Conservation (phyloP, 2,329 filamentous ascomycete genomes). For the Claviceps maximensis region DNA sequence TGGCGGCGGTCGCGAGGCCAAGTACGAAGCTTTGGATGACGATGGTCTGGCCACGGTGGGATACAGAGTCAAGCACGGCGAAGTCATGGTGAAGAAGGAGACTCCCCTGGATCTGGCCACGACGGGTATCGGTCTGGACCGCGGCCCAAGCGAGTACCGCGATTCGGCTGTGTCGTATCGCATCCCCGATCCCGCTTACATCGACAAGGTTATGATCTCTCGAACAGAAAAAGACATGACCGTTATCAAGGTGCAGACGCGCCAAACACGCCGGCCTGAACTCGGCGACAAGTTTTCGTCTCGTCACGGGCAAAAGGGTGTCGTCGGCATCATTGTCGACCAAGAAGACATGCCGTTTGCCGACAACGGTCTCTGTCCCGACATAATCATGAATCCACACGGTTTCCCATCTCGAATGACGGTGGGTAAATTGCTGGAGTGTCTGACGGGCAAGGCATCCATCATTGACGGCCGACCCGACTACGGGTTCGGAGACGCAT, state of each 20-base stretch:
- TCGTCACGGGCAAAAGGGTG: constrained; percentile 94
- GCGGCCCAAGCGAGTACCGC: constrained; percentile 48
- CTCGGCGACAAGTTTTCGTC: constrained; percentile 98
- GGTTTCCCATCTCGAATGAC: constrained; percentile 99
- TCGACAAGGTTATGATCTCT: constrained; percentile 93
- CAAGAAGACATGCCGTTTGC: constrained; percentile 96
- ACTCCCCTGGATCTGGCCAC: constrained; percentile 66
- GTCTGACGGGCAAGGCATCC: constrained; percentile 86
- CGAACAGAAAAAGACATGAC: constrained; percentile 76
- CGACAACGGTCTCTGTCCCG: constrained; percentile 79
- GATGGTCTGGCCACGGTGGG: constrained; percentile 87
- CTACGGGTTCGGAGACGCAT: constrained; percentile 67
- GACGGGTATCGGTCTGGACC: constrained; percentile 56
- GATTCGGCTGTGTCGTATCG: constrained; percentile 66
- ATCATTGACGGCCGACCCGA: constrained; percentile 74
- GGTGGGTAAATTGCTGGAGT: constrained; percentile 92
- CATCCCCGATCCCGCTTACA: constrained; percentile 71
- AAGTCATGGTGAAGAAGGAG: constrained; percentile 85
- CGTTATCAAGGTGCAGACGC: constrained; percentile 84
- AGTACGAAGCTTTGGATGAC: constrained; percentile 61
- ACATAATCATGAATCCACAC: constrained; percentile 99
- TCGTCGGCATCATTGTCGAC: constrained; percentile 90
- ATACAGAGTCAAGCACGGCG: constrained; percentile 60
- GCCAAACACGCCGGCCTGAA: constrained; percentile 91
- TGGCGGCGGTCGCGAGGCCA: constrained; percentile 53